These are phyloP conservation scores for Corynespora cassiicola DNA, from an alignment of 2,329 filamentous ascomycete species.

Conservation along the genomic window DNA sequence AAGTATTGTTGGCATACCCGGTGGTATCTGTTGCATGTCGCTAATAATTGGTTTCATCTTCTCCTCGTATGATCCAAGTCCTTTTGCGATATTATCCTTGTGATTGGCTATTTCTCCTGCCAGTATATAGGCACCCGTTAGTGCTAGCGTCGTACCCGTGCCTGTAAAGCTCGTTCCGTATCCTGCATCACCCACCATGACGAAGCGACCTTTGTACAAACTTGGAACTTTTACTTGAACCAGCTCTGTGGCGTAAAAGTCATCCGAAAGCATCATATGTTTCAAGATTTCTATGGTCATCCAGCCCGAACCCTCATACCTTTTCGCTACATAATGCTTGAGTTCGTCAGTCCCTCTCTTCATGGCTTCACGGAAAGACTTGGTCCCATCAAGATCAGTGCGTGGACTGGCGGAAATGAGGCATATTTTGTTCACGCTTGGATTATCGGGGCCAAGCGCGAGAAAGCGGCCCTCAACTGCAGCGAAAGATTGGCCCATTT, in stretches of 20 bases:
- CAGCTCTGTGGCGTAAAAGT: slow-evolving; percentile 51
- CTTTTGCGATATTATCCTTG: slow-evolving; percentile 11
- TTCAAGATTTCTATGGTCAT: slow-evolving; percentile 36
- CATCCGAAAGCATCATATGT: slow-evolving; percentile 42
- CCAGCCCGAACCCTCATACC: slow-evolving; percentile 43
- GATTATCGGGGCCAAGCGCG: slow-evolving; percentile 42
- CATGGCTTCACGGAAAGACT: slow-evolving; percentile 49
- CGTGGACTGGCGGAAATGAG: slow-evolving; percentile 46
- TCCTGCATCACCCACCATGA: slow-evolving; percentile 44
- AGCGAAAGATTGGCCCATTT: slow-evolving; percentile 17
- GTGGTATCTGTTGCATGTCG: slow-evolving; percentile 21
- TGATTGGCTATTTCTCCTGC: slow-evolving; percentile 37
- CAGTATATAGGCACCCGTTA: slow-evolving; percentile 44
- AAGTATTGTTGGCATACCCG: slow-evolving; percentile 8
- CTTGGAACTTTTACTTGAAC: slow-evolving; percentile 34
- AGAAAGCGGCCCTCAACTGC: slow-evolving; percentile 38
- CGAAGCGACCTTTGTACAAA: slow-evolving; percentile 37
- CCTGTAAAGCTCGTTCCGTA: slow-evolving; percentile 34
- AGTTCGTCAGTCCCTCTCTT: slow-evolving; percentile 29
- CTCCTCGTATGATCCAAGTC: slow-evolving; percentile 17
- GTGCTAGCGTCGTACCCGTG: slow-evolving; percentile 28
- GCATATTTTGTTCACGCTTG: slow-evolving; percentile 49
- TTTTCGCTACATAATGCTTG: slow-evolving; percentile 8
- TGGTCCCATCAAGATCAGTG: slow-evolving; percentile 28
- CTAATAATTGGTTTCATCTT: slow-evolving; percentile 18